phyloP scores from a whole-genome alignment of 2,329 filamentous ascomycete species.

The Stachybotrys echinatus region DNA sequence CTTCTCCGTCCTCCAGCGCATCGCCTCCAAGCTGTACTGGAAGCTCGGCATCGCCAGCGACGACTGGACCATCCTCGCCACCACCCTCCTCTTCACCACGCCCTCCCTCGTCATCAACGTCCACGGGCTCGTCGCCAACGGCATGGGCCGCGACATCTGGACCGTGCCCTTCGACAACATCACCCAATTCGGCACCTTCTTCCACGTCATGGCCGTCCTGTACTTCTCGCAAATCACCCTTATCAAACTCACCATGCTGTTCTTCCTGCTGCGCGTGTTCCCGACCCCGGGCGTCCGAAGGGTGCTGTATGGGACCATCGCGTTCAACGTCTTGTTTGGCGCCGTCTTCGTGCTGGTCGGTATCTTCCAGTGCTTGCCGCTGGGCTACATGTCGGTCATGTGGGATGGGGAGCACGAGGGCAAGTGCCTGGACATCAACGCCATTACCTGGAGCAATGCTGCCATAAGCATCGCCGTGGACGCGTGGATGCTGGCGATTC shows the following conservation, averaged over 20 bases:
- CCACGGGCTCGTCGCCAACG: neutral
- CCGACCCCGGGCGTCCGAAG: constrained; percentile 27
- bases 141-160: constrained; percentile 2
- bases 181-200: constrained; percentile 26
- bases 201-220: constrained; percentile 32
- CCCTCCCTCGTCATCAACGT: constrained; percentile 1
- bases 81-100: constrained; percentile 3
- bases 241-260: constrained; percentile 42
- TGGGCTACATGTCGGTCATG: constrained; percentile 41
- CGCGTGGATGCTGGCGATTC: constrained; percentile 41
- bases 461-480: constrained; percentile 44
- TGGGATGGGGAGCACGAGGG: constrained; percentile 41
- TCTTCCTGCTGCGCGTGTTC: constrained; percentile 49
- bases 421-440: constrained; percentile 39
- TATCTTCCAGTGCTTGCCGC: constrained; percentile 42
- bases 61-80: constrained; percentile 9
- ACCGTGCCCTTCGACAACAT: constrained; percentile 5
- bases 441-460: constrained; percentile 41
- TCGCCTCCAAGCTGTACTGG: constrained; percentile 5
- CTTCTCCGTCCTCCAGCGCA: neutral
- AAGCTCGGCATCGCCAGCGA: constrained; percentile 10
- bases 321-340: constrained; percentile 28
- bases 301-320: constrained; percentile 30
- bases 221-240: constrained; percentile 39
- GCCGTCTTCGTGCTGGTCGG: constrained; percentile 32